A percentile compares a stretch with the other conserved stretches of the same genome.
These are phyloP conservation scores for Sclerotinia spermophila DNA, from an alignment of 2,329 filamentous ascomycete species.

Conservation along the genomic window DNA sequence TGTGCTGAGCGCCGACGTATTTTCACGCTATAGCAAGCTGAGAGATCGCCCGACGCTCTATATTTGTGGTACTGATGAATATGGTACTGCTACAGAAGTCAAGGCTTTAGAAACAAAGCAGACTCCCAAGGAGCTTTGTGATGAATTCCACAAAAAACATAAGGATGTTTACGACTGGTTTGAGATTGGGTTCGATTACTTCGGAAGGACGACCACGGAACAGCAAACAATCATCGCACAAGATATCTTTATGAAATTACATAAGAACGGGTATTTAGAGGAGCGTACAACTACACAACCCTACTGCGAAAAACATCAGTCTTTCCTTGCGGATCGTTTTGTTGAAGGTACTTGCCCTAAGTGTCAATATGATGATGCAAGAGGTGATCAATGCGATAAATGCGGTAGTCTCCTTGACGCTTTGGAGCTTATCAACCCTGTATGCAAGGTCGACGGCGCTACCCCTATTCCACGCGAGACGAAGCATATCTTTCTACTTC, in stretches of 20 bases:
- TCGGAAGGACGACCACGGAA: constrained; percentile 84
- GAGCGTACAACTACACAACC: constrained; percentile 86
- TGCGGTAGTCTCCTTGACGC: constrained; percentile 62
- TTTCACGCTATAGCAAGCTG: constrained; percentile 74
- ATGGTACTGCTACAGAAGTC: constrained; percentile 93
- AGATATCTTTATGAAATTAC: constrained; percentile 81
- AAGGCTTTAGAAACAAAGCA: constrained; percentile 87
- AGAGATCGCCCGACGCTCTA: constrained; percentile 77
- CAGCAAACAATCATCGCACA: constrained; percentile 93
- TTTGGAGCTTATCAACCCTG: constrained; percentile 70
- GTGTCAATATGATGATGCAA: constrained; percentile 67
- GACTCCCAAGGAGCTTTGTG: constrained; percentile 78
- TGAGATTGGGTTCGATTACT: constrained; percentile 89
- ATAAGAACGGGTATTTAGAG: constrained; percentile 82
- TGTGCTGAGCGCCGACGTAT: constrained; percentile 86
- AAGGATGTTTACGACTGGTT: constrained; percentile 95
- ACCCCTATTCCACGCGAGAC: constrained; percentile 77
- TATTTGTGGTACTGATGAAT: constrained; percentile 88
- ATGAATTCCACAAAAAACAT: constrained; percentile 89
- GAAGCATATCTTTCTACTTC: constrained; percentile 83
- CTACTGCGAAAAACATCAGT: constrained; percentile 75
- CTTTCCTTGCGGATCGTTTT: constrained; percentile 81
- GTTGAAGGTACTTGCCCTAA: constrained; percentile 76
- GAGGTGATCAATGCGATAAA: constrained; percentile 72
- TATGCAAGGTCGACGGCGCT: constrained; percentile 86